Conservation (phyloP, 2,329 filamentous ascomycete genomes). For the Microdochium trichocladiopsis region DNA sequence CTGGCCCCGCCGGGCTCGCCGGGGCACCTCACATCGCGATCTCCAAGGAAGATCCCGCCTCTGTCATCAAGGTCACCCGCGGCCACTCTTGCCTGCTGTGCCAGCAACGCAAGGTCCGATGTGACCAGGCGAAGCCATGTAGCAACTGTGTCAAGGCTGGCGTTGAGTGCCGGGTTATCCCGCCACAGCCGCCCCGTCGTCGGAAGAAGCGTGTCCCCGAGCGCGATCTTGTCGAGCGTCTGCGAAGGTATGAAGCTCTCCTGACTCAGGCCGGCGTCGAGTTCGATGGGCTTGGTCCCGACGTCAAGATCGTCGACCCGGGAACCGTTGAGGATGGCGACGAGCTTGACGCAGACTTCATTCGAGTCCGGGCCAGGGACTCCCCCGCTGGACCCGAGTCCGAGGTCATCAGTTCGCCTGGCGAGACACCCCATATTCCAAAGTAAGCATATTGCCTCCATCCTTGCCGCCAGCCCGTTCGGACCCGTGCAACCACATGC, state of each 20-base stretch:
- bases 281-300: constrained; percentile 60
- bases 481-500: background rate
- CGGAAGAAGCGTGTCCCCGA: constrained; percentile 61
- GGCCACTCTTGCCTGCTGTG: constrained; percentile 64
- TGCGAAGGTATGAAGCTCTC: constrained; percentile 61
- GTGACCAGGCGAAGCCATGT: constrained; percentile 67
- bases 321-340: constrained; percentile 42
- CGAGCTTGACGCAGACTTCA: constrained; percentile 49
- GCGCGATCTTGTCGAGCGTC: constrained; percentile 61
- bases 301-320: constrained; percentile 31
- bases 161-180: constrained; percentile 53
- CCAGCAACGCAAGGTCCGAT: constrained; percentile 70
- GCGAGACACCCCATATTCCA: constrained; percentile 18
- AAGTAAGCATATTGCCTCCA: constrained; percentile 10
- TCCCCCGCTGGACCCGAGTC: constrained; percentile 38
- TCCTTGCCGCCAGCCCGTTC: background rate
- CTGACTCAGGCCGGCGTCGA: constrained; percentile 58
- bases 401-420: constrained; percentile 18
- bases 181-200: constrained; percentile 49
- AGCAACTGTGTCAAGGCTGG: constrained; percentile 58
- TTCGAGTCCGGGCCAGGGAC: constrained; percentile 38
- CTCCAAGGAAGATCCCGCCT: constrained; percentile 24
- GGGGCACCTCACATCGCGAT: background rate
- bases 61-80: constrained; percentile 46
- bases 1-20: background rate